phyloP scores from a whole-genome alignment of 2,329 filamentous ascomycete genomes.

The Diaporthe sp. region DNA sequence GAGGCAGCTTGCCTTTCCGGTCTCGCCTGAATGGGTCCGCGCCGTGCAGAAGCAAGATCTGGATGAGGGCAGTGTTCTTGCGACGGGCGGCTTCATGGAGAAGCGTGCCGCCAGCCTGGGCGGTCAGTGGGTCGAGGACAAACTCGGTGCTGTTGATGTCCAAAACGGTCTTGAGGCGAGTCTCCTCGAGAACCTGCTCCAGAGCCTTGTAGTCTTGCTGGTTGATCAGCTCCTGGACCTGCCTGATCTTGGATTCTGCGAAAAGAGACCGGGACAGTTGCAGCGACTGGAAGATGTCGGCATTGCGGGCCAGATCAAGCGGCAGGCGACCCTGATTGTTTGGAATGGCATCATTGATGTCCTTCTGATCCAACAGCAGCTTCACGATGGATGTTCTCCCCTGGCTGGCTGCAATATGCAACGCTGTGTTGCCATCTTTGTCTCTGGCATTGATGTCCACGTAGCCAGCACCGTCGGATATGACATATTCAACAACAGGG shows the following conservation, averaged over 20 bases:
- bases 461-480: conserved; percentile 77
- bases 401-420: conserved; percentile 88
- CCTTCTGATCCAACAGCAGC: conserved; percentile 84
- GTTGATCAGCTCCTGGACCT: conserved; percentile 84
- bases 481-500: conserved; percentile 93
- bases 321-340: conserved; percentile 90
- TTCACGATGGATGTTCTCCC: conserved; percentile 86
- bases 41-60: conserved; percentile 91
- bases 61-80: conserved; percentile 88
- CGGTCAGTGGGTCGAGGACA: conserved; percentile 82
- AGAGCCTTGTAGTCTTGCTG: conserved; percentile 82
- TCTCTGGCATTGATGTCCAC: conserved; percentile 92
- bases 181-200: conserved; percentile 85
- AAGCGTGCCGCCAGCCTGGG: conserved; percentile 89
- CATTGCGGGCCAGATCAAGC: conserved; percentile 89
- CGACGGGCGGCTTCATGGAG: conserved; percentile 94
- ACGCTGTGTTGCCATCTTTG: conserved; percentile 92
- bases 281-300: conserved; percentile 95
- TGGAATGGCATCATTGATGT: conserved; percentile 88
- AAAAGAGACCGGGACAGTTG: conserved; percentile 92
- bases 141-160: conserved; percentile 95
- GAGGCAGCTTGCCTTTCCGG: conserved; percentile 93
- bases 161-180: conserved; percentile 85
- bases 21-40: conserved; percentile 97
- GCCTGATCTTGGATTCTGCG: conserved; percentile 86